Evolutionary conservation across 1,284 basidiomycete species (phyloP).

Genomic region (Fistulinella staudtii): DNA sequence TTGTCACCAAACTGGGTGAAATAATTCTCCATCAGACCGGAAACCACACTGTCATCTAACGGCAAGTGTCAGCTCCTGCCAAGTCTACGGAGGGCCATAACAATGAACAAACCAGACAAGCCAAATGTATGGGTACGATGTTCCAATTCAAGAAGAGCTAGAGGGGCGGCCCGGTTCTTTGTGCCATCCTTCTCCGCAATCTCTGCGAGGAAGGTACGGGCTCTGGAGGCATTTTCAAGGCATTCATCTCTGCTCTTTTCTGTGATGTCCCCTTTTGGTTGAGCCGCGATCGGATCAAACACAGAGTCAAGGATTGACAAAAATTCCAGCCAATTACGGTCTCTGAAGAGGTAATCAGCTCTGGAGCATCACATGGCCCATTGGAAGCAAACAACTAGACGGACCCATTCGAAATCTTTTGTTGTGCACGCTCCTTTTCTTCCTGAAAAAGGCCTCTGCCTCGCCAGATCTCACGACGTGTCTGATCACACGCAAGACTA

Average conservation of each 20-base stretch:
- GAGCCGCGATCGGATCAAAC: constrained; percentile 43
- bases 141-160: constrained; percentile 72
- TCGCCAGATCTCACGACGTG: constrained; percentile 67
- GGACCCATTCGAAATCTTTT: constrained; percentile 56
- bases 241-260: constrained; percentile 33
- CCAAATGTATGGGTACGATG: constrained; percentile 48
- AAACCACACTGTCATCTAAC: constrained; percentile 43
- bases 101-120: constrained; percentile 39
- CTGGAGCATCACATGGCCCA: not conserved
- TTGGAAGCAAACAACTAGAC: constrained; percentile 3
- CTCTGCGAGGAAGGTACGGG: constrained; percentile 51
- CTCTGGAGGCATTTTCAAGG: constrained; percentile 40
- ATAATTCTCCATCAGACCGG: constrained; percentile 58
- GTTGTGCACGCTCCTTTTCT: constrained; percentile 56
- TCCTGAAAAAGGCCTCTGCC: constrained; percentile 50
- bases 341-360: constrained; percentile 40
- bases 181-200: constrained; percentile 59
- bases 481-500: constrained; percentile 70
- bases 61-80: constrained; percentile 8
- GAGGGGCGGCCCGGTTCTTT: constrained; percentile 66
- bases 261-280: constrained; percentile 17
- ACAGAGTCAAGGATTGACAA: constrained; percentile 65
- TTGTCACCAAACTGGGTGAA: constrained; percentile 74
- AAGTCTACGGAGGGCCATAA: not conserved
- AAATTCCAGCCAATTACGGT: constrained; percentile 85